Evolutionary conservation across 1,284 basidiomycete species (phyloP).

Genomic region (Leccinum solheimii): DNA sequence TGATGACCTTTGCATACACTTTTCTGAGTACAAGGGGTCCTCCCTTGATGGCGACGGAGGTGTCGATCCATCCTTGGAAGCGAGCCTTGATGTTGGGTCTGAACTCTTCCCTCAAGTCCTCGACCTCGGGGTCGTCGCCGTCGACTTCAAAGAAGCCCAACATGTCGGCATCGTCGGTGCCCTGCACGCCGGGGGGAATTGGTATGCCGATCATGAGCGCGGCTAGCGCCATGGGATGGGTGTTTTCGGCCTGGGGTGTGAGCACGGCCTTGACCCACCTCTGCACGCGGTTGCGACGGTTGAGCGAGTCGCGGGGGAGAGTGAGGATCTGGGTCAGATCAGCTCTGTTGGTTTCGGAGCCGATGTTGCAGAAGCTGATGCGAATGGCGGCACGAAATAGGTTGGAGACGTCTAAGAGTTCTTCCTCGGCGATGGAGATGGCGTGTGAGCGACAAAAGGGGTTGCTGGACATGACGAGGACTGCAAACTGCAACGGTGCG

Average conservation of each 20-base stretch:
- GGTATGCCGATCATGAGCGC: conserved; percentile 71
- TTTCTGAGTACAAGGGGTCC: conserved; percentile 38
- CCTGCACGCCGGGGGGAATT: conserved; percentile 37
- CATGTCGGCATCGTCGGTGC: conserved; percentile 42
- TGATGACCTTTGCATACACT: conserved; percentile 44
- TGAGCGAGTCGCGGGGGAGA: conserved; percentile 37
- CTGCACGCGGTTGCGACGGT: conserved; percentile 47
- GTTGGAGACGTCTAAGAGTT: conserved; percentile 47
- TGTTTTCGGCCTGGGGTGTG: conserved; percentile 40
- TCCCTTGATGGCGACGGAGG: conserved; percentile 39
- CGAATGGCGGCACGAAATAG: conserved; percentile 45
- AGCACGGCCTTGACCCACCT: conserved; percentile 53
- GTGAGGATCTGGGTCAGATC: conserved; percentile 50
- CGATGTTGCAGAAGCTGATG: conserved; percentile 49
- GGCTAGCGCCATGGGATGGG: conserved; percentile 59
- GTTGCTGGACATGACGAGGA: conserved; percentile 38
- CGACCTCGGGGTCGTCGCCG: conserved; percentile 52
- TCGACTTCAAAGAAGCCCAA: conserved; percentile 54
- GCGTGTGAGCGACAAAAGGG: conserved; percentile 35
- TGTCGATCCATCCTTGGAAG: conserved; percentile 55
- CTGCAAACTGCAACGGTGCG: conserved; percentile 45
- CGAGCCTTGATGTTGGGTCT: conserved; percentile 54
- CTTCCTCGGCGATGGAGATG: conserved; percentile 33
- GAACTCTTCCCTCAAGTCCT: conserved; percentile 60
- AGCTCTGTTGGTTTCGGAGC: conserved; percentile 37